phyloP scores from a whole-genome alignment of 495 filamentous ascomycete genomes.

The Entonaema liquescens region DNA sequence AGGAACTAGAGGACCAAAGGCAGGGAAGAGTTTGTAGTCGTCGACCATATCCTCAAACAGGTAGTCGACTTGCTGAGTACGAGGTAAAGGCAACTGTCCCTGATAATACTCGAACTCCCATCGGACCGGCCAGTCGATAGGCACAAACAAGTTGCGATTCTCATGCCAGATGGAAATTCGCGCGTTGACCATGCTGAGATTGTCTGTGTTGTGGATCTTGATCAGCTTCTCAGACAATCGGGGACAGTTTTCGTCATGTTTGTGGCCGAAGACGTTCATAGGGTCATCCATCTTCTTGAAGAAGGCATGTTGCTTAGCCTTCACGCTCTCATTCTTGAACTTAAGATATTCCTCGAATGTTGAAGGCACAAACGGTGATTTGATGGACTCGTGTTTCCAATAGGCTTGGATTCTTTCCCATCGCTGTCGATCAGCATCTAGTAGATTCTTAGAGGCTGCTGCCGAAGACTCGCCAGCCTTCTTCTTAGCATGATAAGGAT shows the following conservation, averaged over 20 bases:
- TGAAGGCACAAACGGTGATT: conserved; percentile 12
- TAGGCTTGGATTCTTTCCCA: conserved; percentile 9
- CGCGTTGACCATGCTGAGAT: neutral
- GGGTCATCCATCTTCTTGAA: neutral
- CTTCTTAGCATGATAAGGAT: neutral
- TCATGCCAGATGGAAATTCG: conserved; percentile 12
- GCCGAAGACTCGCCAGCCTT: neutral
- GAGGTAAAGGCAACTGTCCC: conserved; percentile 12
- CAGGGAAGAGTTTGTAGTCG: neutral
- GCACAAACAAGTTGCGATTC: neutral
- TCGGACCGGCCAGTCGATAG: conserved; percentile 15
- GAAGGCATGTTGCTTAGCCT: neutral
- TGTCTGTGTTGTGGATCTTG: neutral
- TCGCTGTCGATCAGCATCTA: neutral
- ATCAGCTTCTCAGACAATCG: neutral
- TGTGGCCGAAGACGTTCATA: neutral
- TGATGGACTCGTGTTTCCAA: neutral
- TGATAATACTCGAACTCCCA: neutral
- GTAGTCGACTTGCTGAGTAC: neutral
- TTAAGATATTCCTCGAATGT: conserved; percentile 1
- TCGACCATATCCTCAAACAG: neutral
- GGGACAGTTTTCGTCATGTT: neutral
- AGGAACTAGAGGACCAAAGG: neutral
- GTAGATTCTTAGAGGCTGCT: neutral
- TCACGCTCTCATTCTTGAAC: neutral